Conservation (phyloP, 2,329 filamentous ascomycete genomes). For the Fusarium avenaceum region DNA sequence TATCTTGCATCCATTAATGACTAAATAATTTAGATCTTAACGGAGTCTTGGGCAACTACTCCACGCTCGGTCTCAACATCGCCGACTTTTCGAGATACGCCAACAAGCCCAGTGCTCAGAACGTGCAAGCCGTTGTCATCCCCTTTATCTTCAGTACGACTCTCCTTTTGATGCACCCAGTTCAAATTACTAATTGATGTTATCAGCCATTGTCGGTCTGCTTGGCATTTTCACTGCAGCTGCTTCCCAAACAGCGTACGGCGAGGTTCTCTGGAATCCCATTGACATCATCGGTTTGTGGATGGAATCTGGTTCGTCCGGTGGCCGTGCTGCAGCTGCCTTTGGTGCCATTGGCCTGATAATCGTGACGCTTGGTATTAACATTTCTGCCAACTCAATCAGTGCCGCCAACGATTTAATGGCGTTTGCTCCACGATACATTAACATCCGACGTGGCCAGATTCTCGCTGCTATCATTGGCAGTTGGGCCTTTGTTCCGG, state of each 20-base stretch:
- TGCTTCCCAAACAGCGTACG: conserved; percentile 7
- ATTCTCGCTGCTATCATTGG: conserved; percentile 8
- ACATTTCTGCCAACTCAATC: conserved; percentile 19
- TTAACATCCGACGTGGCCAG: conserved; percentile 18
- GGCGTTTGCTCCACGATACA: conserved; percentile 20
- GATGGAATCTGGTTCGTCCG: conserved; percentile 11
- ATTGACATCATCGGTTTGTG: conserved; percentile 11
- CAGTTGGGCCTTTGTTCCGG: conserved; percentile 15
- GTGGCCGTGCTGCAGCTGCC: conserved; percentile 17
- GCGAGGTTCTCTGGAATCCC: conserved; percentile 12
- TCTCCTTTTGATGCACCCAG: neutral
- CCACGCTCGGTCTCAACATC: conserved; percentile 14
- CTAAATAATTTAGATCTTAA: conserved; percentile 2
- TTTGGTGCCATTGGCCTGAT: conserved; percentile 13
- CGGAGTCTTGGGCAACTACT: conserved; percentile 19
- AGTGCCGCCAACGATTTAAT: conserved; percentile 20
- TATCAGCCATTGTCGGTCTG: conserved; percentile 7
- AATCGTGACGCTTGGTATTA: conserved; percentile 10
- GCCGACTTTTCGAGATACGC: conserved; percentile 21
- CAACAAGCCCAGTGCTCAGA: conserved; percentile 17
- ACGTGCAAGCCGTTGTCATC: conserved; percentile 13
- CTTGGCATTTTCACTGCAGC: conserved; percentile 17
- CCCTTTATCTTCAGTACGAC: conserved; percentile 9
- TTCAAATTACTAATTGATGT: neutral
- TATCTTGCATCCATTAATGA: neutral